Conservation (phyloP, 139 green algal species). For the Chlorella sp. region DNA sequence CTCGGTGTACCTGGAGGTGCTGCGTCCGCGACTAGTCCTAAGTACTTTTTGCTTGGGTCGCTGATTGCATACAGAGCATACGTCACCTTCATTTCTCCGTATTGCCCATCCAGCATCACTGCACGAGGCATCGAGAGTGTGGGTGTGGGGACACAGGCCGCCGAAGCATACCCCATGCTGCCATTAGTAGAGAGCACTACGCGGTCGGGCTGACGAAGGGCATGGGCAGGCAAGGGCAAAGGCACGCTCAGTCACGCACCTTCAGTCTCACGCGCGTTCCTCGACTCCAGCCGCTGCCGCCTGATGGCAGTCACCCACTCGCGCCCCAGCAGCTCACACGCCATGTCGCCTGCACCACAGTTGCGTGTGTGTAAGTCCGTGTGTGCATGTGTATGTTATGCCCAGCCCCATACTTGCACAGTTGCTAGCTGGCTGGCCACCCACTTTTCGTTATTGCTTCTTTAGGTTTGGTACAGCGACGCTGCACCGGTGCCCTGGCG, state of each 20-base stretch:
- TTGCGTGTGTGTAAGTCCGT: neutral
- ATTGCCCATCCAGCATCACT: neutral
- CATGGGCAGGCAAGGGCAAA: too few species aligned
- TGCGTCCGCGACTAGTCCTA: slow-evolving; percentile 15
- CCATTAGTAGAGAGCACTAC: too few species aligned
- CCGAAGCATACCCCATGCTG: too few species aligned
- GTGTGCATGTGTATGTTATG: too few species aligned
- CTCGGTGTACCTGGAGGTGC: slow-evolving; percentile 23
- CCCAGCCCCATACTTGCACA: too few species aligned
- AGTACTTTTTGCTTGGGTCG: slow-evolving; percentile 10
- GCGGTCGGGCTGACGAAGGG: neutral
- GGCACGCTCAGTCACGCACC: neutral
- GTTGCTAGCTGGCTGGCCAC: too few species aligned
- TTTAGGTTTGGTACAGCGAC: too few species aligned
- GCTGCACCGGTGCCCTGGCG: too few species aligned
- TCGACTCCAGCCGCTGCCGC: neutral
- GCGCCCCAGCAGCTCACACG: slow-evolving; percentile 21
- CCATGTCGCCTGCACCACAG: slow-evolving; percentile 1
- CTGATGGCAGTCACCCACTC: slow-evolving; percentile 1
- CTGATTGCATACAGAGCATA: slow-evolving; percentile 16
- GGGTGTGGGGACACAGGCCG: neutral
- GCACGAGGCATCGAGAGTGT: neutral
- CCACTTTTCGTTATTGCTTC: too few species aligned
- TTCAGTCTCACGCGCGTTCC: neutral
- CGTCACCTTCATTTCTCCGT: neutral